These are phyloP conservation scores for Xylariales sp. DNA, from an alignment of 2,329 filamentous ascomycete species.

Conservation along the genomic window DNA sequence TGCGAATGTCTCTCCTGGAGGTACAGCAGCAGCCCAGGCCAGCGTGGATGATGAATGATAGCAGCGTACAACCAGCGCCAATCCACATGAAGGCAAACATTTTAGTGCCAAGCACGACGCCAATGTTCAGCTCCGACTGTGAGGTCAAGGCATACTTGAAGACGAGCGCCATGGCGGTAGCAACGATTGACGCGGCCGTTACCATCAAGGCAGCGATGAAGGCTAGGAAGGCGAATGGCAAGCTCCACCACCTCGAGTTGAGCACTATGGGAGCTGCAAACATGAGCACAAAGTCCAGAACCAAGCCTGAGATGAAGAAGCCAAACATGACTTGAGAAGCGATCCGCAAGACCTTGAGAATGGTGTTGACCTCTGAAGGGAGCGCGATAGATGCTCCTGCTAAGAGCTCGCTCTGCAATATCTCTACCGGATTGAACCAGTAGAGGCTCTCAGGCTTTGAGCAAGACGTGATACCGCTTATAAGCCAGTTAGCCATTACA, in stretches of 20 bases:
- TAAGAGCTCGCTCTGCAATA: conserved; percentile 75
- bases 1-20: conserved; percentile 46
- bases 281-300: conserved; percentile 69
- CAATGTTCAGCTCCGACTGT: conserved; percentile 72
- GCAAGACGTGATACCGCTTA: conserved; percentile 71
- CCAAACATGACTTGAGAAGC: conserved; percentile 86
- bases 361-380: conserved; percentile 66
- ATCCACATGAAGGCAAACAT: conserved; percentile 94
- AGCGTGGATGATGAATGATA: conserved; percentile 70
- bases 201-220: conserved; percentile 64
- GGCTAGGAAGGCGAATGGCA: conserved; percentile 64
- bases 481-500: conserved; percentile 37
- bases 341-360: conserved; percentile 68
- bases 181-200: conserved; percentile 67
- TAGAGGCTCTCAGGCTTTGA: conserved; percentile 66
- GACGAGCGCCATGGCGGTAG: conserved; percentile 78
- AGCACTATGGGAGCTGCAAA: conserved; percentile 57
- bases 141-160: conserved; percentile 72
- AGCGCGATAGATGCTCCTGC: conserved; percentile 79
- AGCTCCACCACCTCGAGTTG: conserved; percentile 52
- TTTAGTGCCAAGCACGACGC: conserved; percentile 60
- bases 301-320: conserved; percentile 70
- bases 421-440: conserved; percentile 88
- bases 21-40: conserved; percentile 76
- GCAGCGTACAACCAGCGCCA: conserved; percentile 59